Evolutionary conservation across 129 eudicot species (phyloP), one percentile per base, ranked within the genome.

Genomic region (Escallonia rubra): DNA sequence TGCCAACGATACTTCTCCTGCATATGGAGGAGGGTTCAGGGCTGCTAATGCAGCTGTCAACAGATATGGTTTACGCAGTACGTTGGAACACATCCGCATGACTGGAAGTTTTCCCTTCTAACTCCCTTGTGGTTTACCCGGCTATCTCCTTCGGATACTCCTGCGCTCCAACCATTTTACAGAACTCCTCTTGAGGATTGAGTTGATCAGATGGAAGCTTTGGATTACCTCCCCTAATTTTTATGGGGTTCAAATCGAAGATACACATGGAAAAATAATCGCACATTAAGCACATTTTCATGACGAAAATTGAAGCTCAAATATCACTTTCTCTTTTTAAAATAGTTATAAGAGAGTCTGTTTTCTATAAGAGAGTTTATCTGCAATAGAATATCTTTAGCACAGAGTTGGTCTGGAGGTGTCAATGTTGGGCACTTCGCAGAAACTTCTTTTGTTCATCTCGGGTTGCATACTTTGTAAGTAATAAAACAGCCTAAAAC

Each of bases 21-120:
- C 96, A 12, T 94, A 94, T 64, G 99, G 99, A 57, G 97, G 82
- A 50, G 97, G 99, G 46, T 94, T 87, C 61, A 80, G 96, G 61
- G 72, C 97, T 55, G 99, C 97, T 57, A 80, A 90, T 74, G 79
- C 92, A 53, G 99, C 99, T 11, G 97, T 90, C 54, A 87, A 81
- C 64, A 76, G 61, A 56, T 94, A 87, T 55, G 99, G 99, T 14
- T 73, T 94, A 58, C 93, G 94, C 3, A 70, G 90, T 54, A 94
- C 99, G 4, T 80, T 94, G 44, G 97, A 89, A 52, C 99, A 94
- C 77, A 94, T 94, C 67, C 85, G 73, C 41, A 45, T 64, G 40
- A 94, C 99, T 6, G 94, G 99, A 75, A 80, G 65, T 71, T 77
- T 93, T 71, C 96, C 96, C 10, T 74, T 67, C 23, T 5, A 71